Evolutionary conservation across 805 yeast species (phyloP).

Genomic region (Saccharomyces eubayanus): DNA sequence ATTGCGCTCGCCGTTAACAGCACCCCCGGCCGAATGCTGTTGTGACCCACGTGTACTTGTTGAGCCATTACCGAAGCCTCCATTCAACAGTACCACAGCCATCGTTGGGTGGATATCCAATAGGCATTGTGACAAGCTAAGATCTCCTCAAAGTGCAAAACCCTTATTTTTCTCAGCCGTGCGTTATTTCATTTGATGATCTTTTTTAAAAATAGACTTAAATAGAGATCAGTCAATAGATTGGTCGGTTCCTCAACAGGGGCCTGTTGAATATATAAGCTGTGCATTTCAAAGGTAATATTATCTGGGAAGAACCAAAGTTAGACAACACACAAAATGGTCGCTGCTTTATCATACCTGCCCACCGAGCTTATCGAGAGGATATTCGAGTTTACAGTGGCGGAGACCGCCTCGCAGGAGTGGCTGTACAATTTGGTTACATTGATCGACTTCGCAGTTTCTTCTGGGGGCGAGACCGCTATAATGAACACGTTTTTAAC

Average conservation of each 20-base stretch:
- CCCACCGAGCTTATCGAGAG: background rate
- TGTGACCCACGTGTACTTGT: background rate
- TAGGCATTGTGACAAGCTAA: background rate
- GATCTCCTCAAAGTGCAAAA: background rate
- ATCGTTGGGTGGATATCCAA: background rate
- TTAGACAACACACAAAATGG: background rate
- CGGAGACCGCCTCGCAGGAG: background rate
- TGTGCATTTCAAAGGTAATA: background rate
- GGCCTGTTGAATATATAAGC: background rate
- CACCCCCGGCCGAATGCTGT: background rate
- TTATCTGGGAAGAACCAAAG: background rate
- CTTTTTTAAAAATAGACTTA: background rate
- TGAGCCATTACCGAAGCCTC: background rate
- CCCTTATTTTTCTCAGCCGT: background rate
- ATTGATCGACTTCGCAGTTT: background rate
- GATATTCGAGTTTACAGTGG: background rate
- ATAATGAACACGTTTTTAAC: background rate
- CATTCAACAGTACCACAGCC: background rate
- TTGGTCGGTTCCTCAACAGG: background rate
- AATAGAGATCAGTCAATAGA: background rate
- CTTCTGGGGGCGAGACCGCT: background rate
- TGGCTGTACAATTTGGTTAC: background rate
- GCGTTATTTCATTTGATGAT: background rate
- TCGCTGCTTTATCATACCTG: background rate
- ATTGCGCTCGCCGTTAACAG: background rate